Conservation (phyloP, 768 basidiomycete species). For the Trametes meyenii region DNA sequence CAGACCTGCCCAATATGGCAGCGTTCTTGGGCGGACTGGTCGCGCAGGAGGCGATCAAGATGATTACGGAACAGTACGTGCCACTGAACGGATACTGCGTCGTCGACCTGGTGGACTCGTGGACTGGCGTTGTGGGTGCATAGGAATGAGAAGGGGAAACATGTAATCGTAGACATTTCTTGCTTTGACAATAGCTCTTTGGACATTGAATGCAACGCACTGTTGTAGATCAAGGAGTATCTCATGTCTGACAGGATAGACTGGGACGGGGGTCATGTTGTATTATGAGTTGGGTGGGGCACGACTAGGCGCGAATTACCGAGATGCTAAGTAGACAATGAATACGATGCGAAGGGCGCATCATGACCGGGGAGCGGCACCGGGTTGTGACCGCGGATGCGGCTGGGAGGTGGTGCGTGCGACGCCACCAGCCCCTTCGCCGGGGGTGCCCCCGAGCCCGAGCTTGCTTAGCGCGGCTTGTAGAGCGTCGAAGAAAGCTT, state of each 20-base stretch:
- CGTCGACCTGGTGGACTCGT: slow-evolving; percentile 81
- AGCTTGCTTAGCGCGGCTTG: slow-evolving; percentile 24
- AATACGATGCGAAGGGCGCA: background rate
- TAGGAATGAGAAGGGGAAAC: background rate
- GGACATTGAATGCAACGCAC: background rate
- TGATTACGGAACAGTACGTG: slow-evolving; percentile 94
- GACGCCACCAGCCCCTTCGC: slow-evolving; percentile 12
- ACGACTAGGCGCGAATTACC: background rate
- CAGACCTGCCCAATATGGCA: slow-evolving; percentile 91
- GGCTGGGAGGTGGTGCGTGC: slow-evolving; percentile 1
- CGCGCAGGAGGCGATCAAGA: slow-evolving; percentile 96
- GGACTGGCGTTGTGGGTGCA: slow-evolving; percentile 59
- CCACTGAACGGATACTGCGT: slow-evolving; percentile 86
- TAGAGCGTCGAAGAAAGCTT: slow-evolving; percentile 67
- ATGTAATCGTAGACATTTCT: slow-evolving; percentile 4
- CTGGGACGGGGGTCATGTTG: background rate
- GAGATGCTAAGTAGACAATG: background rate
- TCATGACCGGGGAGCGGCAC: slow-evolving; percentile 1
- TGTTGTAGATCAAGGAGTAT: background rate
- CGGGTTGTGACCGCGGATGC: background rate
- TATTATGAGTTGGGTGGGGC: background rate
- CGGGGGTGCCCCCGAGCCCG: slow-evolving; percentile 20
- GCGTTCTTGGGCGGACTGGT: slow-evolving; percentile 93
- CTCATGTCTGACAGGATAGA: background rate
- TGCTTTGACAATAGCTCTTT: slow-evolving; percentile 13